These are phyloP conservation scores for Bauhinia variegata DNA, from an alignment of 306 rosid species.

Conservation along the genomic window DNA sequence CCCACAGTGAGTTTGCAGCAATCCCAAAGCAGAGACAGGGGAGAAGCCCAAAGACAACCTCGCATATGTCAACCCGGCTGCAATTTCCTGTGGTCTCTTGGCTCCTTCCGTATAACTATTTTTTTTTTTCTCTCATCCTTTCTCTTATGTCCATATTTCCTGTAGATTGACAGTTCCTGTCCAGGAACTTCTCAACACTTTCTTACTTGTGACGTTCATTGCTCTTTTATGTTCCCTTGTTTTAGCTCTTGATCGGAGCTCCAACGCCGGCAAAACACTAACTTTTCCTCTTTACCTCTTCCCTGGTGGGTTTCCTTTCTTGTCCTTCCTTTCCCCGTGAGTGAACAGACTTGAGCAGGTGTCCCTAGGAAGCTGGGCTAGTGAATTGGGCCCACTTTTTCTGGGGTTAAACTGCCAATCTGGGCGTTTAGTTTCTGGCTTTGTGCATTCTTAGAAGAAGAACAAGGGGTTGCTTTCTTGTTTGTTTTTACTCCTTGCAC, in stretches of 20 bases:
- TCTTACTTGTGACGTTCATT: not conserved
- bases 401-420: not conserved
- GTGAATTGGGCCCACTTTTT: constrained; percentile 3
- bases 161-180: not conserved
- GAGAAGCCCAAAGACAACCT: not conserved
- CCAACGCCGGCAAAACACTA: not conserved
- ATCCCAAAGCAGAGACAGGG: constrained; percentile 30
- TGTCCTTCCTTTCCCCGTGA: constrained; percentile 1
- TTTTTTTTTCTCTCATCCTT: not conserved
- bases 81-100: constrained; percentile 11
- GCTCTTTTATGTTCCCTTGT: not conserved
- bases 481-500: not conserved
- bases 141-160: not conserved
- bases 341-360: not conserved
- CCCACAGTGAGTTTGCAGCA: constrained; percentile 34
- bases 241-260: constrained; percentile 12
- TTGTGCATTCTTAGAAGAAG: not conserved
- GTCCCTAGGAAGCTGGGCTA: not conserved
- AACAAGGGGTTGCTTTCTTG: not conserved
- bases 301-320: not conserved
- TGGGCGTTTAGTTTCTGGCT: not conserved
- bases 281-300: not conserved
- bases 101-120: not conserved
- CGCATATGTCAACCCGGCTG: constrained; percentile 19
- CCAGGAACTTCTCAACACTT: too few species aligned